Base-by-base conservation (phyloP, 805 yeast species). In the Candida lessepsii region DNA sequence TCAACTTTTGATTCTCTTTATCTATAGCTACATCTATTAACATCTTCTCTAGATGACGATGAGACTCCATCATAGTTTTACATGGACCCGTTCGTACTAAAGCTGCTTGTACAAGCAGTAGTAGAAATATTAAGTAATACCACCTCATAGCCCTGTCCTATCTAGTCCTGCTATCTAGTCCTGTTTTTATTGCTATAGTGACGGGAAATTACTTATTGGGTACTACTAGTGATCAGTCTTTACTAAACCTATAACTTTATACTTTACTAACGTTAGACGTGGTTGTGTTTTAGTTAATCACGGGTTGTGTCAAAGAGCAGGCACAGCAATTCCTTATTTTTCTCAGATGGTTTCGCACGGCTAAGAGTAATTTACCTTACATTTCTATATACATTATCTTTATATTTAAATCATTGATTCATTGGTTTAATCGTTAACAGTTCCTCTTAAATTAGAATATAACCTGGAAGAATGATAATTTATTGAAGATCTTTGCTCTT, bases 391-490 rank as follows among this genome's bases (percentile, higher is more conserved):
- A 32, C 27, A 32, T 32, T 31, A 32, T 21, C 9, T 5, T 4
- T 7, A 6, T 28, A 28, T 11, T 28, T 7, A 6, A 11, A 20
- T 14, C 6, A 31, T 13, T 9, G 13, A n/a, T 24, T 4, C 19
- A 6, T 14, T 16, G 13, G 4, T 14, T 10, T 61, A 65, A 50
- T 67, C 71, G 40, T 65, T 63, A 31, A 56, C 64, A 44, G 58
- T 65, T 14, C 70, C 70, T 57, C 74, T 75, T 46, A 78, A 73
- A 61, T 74, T 76, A 18, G 81, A 80, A 47, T 75, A 64, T 49
- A 78, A 63, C 54, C 83, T 70, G 9, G 72, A 61, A 20, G 82
- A 78, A 51, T 78, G 81, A 57, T 75, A 76, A 58, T 76, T 76
- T 47, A 74, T 63, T 18, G 78, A 67, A 32, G 76, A 66, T 40